Evolutionary conservation across 179 eudicot genomes (phyloP).

Genomic region (Amaranthus tricolor): DNA sequence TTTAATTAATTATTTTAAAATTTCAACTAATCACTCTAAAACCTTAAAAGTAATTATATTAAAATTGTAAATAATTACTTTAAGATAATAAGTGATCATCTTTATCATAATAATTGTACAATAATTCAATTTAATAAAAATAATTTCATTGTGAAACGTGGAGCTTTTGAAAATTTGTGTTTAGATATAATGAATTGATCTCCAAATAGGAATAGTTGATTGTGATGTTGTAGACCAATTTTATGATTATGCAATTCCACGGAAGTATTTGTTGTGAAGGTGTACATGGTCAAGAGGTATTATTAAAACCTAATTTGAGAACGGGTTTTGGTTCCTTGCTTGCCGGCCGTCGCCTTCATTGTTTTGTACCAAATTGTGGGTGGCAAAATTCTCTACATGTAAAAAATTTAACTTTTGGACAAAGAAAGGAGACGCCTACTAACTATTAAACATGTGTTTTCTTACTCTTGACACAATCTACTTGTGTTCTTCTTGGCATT

Average conservation of each 20-base stretch:
- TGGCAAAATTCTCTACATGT: constrained; percentile 3
- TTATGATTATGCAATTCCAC: background rate
- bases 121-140: too few species aligned
- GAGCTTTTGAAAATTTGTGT: too few species aligned
- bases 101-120: too few species aligned
- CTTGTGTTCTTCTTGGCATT: too few species aligned
- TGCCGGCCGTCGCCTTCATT: constrained; percentile 14
- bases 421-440: background rate
- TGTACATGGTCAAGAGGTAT: background rate
- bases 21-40: too few species aligned
- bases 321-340: constrained; percentile 4
- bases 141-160: too few species aligned
- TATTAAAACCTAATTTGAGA: background rate
- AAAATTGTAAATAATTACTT: too few species aligned
- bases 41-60: too few species aligned
- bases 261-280: background rate
- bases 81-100: too few species aligned
- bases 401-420: background rate
- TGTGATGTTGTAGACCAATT: background rate
- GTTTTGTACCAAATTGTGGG: constrained; percentile 7
- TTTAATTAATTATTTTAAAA: too few species aligned
- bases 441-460: too few species aligned
- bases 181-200: background rate
- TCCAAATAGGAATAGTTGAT: background rate
- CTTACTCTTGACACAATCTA: too few species aligned